Evolutionary conservation across 2,329 filamentous ascomycete genomes (phyloP).

Genomic region (Alternaria longipes): DNA sequence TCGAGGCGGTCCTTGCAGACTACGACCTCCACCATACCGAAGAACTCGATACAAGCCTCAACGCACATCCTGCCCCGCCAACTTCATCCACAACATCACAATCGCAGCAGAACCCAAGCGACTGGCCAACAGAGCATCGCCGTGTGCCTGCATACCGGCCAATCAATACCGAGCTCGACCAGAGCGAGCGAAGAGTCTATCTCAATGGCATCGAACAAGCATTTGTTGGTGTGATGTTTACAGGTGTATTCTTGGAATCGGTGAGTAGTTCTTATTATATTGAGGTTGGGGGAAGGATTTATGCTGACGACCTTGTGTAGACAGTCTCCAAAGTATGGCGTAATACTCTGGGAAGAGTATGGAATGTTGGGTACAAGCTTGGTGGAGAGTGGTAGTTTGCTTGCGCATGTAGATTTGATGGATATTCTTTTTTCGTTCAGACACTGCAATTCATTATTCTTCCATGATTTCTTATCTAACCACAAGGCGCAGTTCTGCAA

Average conservation of each 20-base stretch:
- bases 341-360: constrained; percentile 60
- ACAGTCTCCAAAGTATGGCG: constrained; percentile 59
- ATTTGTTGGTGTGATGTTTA: constrained; percentile 63
- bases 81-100: constrained; percentile 33
- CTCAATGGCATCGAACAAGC: constrained; percentile 56
- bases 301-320: constrained; percentile 32
- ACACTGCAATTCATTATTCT: neutral
- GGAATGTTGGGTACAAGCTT: constrained; percentile 61
- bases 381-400: constrained; percentile 61
- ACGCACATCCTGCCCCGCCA: constrained; percentile 37
- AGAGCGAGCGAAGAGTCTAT: constrained; percentile 55
- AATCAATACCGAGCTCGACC: constrained; percentile 55
- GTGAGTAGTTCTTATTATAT: constrained; percentile 39
- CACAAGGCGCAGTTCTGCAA: neutral
- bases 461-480: neutral
- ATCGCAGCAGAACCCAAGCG: constrained; percentile 24
- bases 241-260: constrained; percentile 57
- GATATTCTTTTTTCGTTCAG: neutral
- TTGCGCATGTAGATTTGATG: neutral
- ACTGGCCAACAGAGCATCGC: constrained; percentile 60
- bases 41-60: constrained; percentile 37
- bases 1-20: constrained; percentile 54
- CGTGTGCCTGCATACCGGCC: constrained; percentile 60
- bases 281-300: neutral
- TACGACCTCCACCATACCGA: constrained; percentile 58